Conservation (phyloP, 129 eudicot species). For the Arctium lappa region DNA sequence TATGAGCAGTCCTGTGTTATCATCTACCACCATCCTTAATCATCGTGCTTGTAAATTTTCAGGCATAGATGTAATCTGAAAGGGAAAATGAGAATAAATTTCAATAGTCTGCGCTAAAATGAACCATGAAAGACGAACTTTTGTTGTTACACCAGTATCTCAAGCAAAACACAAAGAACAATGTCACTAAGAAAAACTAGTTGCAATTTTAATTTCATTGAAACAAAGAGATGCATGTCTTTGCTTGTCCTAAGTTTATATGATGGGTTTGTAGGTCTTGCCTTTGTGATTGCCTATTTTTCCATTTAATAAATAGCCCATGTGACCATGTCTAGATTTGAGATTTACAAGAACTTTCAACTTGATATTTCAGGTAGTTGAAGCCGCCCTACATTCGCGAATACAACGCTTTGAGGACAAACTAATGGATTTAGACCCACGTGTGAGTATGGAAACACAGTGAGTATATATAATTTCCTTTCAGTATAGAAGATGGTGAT, state of each 20-base stretch:
- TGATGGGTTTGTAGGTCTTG: background rate
- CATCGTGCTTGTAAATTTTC: too few relatives aligned
- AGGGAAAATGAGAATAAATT: background rate
- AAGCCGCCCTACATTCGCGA: slow-evolving; percentile 93
- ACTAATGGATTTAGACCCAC: slow-evolving; percentile 94
- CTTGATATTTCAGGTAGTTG: slow-evolving; percentile 71
- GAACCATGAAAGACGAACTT: background rate
- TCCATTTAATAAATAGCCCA: slow-evolving; percentile 1
- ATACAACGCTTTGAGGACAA: slow-evolving; percentile 76
- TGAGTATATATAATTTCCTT: slow-evolving; percentile 43
- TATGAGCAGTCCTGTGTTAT: background rate
- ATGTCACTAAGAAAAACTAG: too few relatives aligned
- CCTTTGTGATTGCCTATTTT: background rate
- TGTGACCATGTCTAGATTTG: background rate
- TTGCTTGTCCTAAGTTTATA: background rate
- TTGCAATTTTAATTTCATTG: too few relatives aligned
- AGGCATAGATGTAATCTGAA: background rate
- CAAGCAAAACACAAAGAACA: too few relatives aligned
- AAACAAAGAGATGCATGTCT: background rate
- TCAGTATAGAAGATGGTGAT: background rate
- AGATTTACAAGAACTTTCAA: background rate
- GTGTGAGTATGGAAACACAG: slow-evolving; percentile 92
- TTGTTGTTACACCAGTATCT: too few relatives aligned
- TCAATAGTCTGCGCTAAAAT: background rate
- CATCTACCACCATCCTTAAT: background rate